Percentiles rank a stretch among this genome's conserved stretches.
These are phyloP conservation scores for Pseudocercospora fuligena DNA, from an alignment of 2,329 filamentous ascomycete species.

Conservation along the genomic window DNA sequence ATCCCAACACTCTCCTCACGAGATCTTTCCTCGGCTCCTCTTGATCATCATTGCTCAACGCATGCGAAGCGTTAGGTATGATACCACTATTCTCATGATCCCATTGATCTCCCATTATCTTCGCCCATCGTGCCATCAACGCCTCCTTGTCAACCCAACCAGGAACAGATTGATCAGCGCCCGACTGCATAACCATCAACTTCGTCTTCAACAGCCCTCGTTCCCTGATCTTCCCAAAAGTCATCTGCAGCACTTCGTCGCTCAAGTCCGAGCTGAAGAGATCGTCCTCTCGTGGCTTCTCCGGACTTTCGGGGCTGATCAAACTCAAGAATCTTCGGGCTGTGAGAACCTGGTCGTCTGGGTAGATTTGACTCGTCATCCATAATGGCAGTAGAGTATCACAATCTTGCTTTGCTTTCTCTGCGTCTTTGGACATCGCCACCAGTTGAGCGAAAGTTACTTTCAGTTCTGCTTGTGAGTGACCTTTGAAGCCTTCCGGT, in stretches of 20 bases:
- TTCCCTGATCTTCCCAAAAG: slow-evolving; percentile 42
- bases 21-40: slow-evolving; percentile 42
- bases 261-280: slow-evolving; percentile 33
- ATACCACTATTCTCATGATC: slow-evolving; percentile 54
- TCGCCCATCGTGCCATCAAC: slow-evolving; percentile 50
- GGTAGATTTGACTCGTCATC: slow-evolving; percentile 37
- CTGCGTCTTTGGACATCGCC: slow-evolving; percentile 35
- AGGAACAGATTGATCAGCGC: slow-evolving; percentile 52
- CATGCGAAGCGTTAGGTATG: slow-evolving; percentile 55
- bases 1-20: slow-evolving; percentile 27
- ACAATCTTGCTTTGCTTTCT: slow-evolving; percentile 24
- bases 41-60: slow-evolving; percentile 55
- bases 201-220: slow-evolving; percentile 37
- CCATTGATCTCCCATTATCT: slow-evolving; percentile 44
- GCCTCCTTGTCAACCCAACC: slow-evolving; percentile 51
- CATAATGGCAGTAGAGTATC: slow-evolving; percentile 43
- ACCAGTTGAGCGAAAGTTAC: slow-evolving; percentile 26
- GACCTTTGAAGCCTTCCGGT: slow-evolving; percentile 23
- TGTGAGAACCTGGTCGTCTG: slow-evolving; percentile 30
- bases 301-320: slow-evolving; percentile 29
- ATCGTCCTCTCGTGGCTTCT: slow-evolving; percentile 30
- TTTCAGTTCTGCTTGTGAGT: slow-evolving; percentile 25
- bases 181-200: slow-evolving; percentile 51
- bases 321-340: slow-evolving; percentile 31
- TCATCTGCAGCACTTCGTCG: slow-evolving; percentile 35